Conservation (phyloP, 768 basidiomycete genomes). For the Leucosporidium creatinivorum region DNA sequence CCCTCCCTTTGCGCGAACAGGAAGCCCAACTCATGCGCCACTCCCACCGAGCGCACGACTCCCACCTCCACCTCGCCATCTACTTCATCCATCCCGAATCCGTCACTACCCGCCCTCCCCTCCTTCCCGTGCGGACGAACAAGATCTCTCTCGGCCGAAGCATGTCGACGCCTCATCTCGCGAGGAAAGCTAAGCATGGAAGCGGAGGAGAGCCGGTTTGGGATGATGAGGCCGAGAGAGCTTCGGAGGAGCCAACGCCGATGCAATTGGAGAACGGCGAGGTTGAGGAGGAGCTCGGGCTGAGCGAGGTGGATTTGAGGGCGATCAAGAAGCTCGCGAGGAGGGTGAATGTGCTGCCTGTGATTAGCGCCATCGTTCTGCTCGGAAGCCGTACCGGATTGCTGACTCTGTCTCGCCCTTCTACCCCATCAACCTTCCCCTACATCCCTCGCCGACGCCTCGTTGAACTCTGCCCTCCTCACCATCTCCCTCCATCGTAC, state of each 20-base stretch:
- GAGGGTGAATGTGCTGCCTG: conserved; percentile 15
- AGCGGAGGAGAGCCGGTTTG: no score
- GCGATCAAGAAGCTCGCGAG: conserved; percentile 8
- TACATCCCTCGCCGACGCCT: no score
- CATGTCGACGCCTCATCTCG: not conserved
- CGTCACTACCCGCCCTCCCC: not conserved
- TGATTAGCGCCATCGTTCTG: not conserved
- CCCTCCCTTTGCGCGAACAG: not conserved
- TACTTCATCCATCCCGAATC: conserved; percentile 16
- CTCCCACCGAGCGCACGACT: conserved; percentile 3
- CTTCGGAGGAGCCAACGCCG: no score
- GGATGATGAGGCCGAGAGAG: no score
- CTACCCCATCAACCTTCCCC: not conserved
- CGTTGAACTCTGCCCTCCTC: no score
- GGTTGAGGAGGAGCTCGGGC: not conserved
- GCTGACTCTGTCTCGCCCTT: no score
- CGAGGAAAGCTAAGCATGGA: no score
- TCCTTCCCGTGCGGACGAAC: not conserved
- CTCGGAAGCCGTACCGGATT: no score
- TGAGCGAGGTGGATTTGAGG: conserved; percentile 5
- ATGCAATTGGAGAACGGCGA: not conserved
- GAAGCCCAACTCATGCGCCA: conserved; percentile 14
- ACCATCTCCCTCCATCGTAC: no score
- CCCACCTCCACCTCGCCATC: conserved; percentile 15
- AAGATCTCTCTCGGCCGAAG: not conserved